Conservation (phyloP, 75 land plant species). For the Larix kaempferi region DNA sequence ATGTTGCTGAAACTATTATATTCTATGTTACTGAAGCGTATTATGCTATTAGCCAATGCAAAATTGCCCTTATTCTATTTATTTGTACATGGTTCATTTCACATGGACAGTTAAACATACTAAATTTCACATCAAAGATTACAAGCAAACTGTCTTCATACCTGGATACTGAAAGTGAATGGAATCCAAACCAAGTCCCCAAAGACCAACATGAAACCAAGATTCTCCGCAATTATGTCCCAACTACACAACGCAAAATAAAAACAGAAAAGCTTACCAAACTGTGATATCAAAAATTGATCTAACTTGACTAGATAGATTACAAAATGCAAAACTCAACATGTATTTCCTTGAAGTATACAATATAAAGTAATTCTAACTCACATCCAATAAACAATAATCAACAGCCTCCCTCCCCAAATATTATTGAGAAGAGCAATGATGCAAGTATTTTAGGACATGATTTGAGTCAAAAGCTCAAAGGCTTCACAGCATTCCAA, state of each 20-base stretch:
- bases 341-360: background rate
- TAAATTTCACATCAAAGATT: background rate
- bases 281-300: background rate
- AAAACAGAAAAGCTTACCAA: background rate
- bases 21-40: too few relatives aligned
- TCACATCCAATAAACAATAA: background rate
- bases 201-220: constrained; percentile 98
- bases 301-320: background rate
- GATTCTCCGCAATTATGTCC: constrained; percentile 98
- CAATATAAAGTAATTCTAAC: background rate
- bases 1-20: too few relatives aligned
- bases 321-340: background rate
- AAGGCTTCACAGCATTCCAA: background rate
- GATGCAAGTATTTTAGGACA: background rate
- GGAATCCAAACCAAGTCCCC: constrained; percentile 98
- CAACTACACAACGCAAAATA: constrained; percentile 51
- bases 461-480: background rate
- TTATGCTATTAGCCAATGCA: too few relatives aligned
- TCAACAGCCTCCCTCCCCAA: background rate
- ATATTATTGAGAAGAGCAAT: background rate
- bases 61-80: background rate
- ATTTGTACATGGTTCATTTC: background rate
- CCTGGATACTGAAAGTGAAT: constrained; percentile 99
- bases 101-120: background rate
- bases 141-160: constrained; percentile 9